Evolutionary conservation across 306 rosid genomes (phyloP).

Genomic region (Dryas octopetala): DNA sequence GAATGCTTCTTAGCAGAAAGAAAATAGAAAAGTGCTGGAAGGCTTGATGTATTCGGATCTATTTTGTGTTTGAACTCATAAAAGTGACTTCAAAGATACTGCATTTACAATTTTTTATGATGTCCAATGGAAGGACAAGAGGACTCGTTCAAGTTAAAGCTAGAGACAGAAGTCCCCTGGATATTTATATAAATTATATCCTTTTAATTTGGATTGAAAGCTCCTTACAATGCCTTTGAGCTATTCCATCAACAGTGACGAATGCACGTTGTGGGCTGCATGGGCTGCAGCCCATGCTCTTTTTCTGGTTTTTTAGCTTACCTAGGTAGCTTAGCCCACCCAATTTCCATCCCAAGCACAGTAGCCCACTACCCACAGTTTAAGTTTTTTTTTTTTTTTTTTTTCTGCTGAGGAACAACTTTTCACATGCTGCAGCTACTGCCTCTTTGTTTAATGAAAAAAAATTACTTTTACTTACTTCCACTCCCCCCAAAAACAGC

Average conservation of each 20-base stretch:
- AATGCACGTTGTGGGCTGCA: no score
- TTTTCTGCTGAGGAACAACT: no score
- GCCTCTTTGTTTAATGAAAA: no score
- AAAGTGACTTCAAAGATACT: background rate
- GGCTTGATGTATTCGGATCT: slow-evolving; percentile 14
- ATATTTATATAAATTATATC: background rate
- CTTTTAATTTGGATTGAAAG: background rate
- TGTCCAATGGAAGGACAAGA: slow-evolving; percentile 1
- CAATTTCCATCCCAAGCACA: no score
- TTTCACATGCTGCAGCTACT: no score
- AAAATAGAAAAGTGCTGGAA: background rate
- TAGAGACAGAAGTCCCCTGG: background rate
- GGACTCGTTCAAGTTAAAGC: slow-evolving; percentile 2
- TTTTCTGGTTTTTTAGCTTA: no score
- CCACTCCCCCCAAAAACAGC: no score
- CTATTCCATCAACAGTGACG: slow-evolving; percentile 14
- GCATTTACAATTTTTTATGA: background rate
- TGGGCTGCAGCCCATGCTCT: no score
- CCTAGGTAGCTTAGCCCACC: no score
- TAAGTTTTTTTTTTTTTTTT: no score
- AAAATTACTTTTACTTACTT: no score
- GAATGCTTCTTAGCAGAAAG: slow-evolving; percentile 21
- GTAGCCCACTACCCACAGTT: no score
- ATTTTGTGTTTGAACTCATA: slow-evolving; percentile 23
- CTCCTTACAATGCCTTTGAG: slow-evolving; percentile 2